Evolutionary conservation across 1,284 basidiomycete genomes (phyloP).

Genomic region (Gymnopus androsaceus): DNA sequence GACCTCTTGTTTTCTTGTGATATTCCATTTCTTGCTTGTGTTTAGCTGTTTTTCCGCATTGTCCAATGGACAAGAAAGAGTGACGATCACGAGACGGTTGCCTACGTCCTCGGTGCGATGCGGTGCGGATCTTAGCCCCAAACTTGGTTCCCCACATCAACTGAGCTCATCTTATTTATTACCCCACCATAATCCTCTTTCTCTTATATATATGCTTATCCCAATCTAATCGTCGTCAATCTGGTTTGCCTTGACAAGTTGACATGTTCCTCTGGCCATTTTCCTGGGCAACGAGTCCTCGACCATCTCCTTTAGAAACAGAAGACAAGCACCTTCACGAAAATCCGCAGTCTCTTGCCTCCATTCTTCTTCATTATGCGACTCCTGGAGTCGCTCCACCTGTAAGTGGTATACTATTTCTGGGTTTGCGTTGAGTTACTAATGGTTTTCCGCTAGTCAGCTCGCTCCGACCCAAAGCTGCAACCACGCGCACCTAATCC

Average conservation of each 20-base stretch:
- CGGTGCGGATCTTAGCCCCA: not conserved
- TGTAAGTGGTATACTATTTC: too few species aligned
- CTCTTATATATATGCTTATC: not conserved
- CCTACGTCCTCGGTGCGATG: not conserved
- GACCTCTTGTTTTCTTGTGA: not conserved
- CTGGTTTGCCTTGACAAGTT: not conserved
- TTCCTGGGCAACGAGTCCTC: not conserved
- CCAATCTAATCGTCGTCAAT: constrained; percentile 2
- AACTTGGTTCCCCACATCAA: not conserved
- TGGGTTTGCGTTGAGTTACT: too few species aligned
- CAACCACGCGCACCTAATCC: constrained; percentile 55
- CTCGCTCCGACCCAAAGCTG: constrained; percentile 66
- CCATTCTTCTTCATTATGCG: constrained; percentile 60
- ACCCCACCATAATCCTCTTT: constrained; percentile 6
- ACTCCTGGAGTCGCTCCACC: constrained; percentile 68
- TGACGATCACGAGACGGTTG: too few species aligned
- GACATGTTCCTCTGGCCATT: constrained; percentile 10
- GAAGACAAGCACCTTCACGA: constrained; percentile 5
- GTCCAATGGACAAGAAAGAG: too few species aligned
- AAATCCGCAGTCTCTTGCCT: constrained; percentile 17
- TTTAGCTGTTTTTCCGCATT: too few species aligned
- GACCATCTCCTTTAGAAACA: not conserved
- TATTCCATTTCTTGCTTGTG: too few species aligned
- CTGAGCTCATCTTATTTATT: constrained; percentile 12
- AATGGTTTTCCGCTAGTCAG: too few species aligned